A percentile compares a stretch with the other conserved stretches of the same genome.
Conservation (phyloP, 352 stramenopile genomes). For the Phytophthora fragariaefolia region DNA sequence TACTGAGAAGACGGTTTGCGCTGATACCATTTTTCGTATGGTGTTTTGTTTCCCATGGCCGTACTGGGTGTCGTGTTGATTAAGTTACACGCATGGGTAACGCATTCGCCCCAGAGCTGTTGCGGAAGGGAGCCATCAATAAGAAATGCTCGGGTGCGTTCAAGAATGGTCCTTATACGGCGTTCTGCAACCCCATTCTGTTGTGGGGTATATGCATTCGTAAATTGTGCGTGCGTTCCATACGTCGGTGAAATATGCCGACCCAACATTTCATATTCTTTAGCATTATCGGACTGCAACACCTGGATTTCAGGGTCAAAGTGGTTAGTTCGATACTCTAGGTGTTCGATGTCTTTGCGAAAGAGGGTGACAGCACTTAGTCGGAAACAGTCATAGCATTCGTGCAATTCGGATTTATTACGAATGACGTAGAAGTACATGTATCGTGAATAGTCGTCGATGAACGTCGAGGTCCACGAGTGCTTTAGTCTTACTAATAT, state of each 20-base stretch:
- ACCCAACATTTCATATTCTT: not conserved
- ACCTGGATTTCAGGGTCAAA: not conserved
- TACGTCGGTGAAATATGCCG: not conserved
- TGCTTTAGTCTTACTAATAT: not conserved
- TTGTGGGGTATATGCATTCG: not conserved
- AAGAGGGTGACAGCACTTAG: not conserved
- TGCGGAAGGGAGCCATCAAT: not conserved
- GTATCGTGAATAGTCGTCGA: not conserved
- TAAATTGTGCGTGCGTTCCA: not conserved
- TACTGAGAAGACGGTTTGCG: not conserved
- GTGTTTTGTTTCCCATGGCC: not conserved
- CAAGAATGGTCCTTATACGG: not conserved
- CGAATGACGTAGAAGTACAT: not conserved
- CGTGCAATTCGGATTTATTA: not conserved
- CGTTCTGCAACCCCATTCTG: not conserved
- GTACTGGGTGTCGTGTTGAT: not conserved
- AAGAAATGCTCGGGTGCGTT: not conserved
- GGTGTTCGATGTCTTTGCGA: not conserved
- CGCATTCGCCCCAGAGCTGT: not conserved
- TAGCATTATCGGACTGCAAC: not conserved
- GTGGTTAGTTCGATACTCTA: constrained; percentile 1
- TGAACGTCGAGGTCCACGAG: not conserved
- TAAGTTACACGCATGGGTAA: not conserved
- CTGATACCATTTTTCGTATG: not conserved
- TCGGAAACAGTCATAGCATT: not conserved